Base-by-base conservation (phyloP, 1,284 basidiomycete species). In the Moniliella sp. region DNA sequence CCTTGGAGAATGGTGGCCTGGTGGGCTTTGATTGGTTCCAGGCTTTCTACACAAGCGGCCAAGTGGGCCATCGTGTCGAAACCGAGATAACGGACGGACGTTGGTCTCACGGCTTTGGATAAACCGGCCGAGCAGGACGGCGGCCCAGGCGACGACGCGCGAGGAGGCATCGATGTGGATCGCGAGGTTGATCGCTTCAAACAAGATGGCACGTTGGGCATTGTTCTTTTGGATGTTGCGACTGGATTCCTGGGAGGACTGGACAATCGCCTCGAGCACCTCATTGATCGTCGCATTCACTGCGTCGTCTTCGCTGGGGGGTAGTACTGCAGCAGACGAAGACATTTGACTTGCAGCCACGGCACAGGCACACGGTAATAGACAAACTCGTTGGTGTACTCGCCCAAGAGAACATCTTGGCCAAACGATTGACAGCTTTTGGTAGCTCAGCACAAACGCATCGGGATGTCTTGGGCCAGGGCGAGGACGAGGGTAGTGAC, bases 31-130 rank as follows among this genome's bases (percentile, higher is more conserved):
- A 99, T 77, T 2, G 83, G 75, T 16, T 78, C 77, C 14, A 97
- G 68, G 7, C 79, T 80, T 33, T 61, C 51, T 18, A 79, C 78
- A 30, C 81, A 75, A 1, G 84, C 86, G 4, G 91, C 91, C 7
- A 97, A 72, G 65, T 94, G 86, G 4, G 91, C 84, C 80, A 99
- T 86, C 13, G 84, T 91, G 59, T 97, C 91, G 33, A 99, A 69
- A 15, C 88, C 86, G 25, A 99, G 74, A 64, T 99, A 99, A 31
- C 91, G 73, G n/a, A n/a, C n/a, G n/a, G 26, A 97, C 84, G 54
- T 99, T 99, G 13, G 91, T 97, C 63, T 99, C 91, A 58, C 86
- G 86, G 3, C 84, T 88, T 31, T 82, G 75, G 46, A 99, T 93
- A 62, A 97, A 94, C 3, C 78, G 73, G 25, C 88, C 88, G 9